Evolutionary conservation across 441 rosid species (phyloP).

Genomic region (Iberis amara): DNA sequence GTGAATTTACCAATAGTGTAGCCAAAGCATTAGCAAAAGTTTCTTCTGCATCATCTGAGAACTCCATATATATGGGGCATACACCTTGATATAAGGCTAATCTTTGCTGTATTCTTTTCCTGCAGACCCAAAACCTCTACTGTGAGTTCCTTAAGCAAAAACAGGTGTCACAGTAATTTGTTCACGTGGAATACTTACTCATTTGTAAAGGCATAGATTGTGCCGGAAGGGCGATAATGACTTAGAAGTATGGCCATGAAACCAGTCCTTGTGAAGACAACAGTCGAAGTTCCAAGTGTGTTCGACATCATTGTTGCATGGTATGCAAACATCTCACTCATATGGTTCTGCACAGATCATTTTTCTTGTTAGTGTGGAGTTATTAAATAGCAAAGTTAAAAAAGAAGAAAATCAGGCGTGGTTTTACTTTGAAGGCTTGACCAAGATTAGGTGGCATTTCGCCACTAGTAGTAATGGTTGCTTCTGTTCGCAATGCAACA

Average conservation of each 20-base stretch:
- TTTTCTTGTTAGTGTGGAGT: slow-evolving; percentile 17
- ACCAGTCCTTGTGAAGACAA: slow-evolving; percentile 94
- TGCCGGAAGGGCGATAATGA: slow-evolving; percentile 95
- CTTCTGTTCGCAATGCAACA: slow-evolving; percentile 81
- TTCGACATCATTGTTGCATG: slow-evolving; percentile 99
- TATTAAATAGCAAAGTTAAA: slow-evolving; percentile 16
- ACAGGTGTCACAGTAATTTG: neutral
- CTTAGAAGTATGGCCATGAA: slow-evolving; percentile 87
- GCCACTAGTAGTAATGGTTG: slow-evolving; percentile 68
- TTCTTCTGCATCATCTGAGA: slow-evolving; percentile 86
- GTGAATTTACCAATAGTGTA: slow-evolving; percentile 50
- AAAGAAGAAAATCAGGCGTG: neutral
- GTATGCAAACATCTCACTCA: slow-evolving; percentile 98
- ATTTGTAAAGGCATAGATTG: slow-evolving; percentile 90
- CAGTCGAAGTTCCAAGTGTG: slow-evolving; percentile 89
- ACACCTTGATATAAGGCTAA: slow-evolving; percentile 89
- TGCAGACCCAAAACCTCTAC: slow-evolving; percentile 31
- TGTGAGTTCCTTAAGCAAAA: slow-evolving; percentile 3
- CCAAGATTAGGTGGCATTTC: slow-evolving; percentile 87
- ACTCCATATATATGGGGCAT: slow-evolving; percentile 82
- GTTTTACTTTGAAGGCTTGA: slow-evolving; percentile 78
- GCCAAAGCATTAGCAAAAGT: slow-evolving; percentile 70
- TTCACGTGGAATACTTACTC: slow-evolving; percentile 47
- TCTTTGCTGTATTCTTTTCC: slow-evolving; percentile 82
- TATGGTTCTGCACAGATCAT: slow-evolving; percentile 61